A percentile compares a stretch with the other conserved stretches of the same genome.
Conservation (phyloP, 352 stramenopile species). For the Globisporangium heterothallicum region DNA sequence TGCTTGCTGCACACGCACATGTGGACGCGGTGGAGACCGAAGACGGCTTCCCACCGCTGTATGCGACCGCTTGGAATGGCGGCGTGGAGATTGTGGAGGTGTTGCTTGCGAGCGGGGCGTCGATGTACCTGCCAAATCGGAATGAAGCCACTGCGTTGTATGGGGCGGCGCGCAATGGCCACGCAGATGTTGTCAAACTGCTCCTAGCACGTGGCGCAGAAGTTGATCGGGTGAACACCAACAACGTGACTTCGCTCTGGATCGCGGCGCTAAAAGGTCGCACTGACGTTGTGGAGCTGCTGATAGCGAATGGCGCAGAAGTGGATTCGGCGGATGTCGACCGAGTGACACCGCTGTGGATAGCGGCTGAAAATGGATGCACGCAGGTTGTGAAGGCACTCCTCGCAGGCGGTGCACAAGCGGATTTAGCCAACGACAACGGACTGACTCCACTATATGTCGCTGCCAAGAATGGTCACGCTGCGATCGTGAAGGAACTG, state of each 20-base stretch:
- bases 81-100: neutral
- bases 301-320: neutral
- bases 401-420: neutral
- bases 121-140: conserved; percentile 2
- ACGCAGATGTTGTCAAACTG: neutral
- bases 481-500: conserved; percentile 3
- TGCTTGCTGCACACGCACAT: neutral
- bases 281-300: neutral
- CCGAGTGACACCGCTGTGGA: conserved; percentile 3
- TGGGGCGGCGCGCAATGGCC: conserved; percentile 1
- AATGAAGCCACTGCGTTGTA: conserved; percentile 1
- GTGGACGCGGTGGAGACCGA: neutral
- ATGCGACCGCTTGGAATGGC: neutral
- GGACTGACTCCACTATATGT: neutral
- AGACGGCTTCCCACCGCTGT: neutral
- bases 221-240: conserved; percentile 1
- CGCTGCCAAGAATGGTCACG: neutral
- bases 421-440: neutral
- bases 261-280: conserved; percentile 1
- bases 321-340: neutral
- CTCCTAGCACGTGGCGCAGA: neutral
- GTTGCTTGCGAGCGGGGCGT: neutral
- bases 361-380: conserved; percentile 3
- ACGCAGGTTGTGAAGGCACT: neutral
- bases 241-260: conserved; percentile 6